Conservation (phyloP, 140 eudicot genomes). For the Senecio squalidus region DNA sequence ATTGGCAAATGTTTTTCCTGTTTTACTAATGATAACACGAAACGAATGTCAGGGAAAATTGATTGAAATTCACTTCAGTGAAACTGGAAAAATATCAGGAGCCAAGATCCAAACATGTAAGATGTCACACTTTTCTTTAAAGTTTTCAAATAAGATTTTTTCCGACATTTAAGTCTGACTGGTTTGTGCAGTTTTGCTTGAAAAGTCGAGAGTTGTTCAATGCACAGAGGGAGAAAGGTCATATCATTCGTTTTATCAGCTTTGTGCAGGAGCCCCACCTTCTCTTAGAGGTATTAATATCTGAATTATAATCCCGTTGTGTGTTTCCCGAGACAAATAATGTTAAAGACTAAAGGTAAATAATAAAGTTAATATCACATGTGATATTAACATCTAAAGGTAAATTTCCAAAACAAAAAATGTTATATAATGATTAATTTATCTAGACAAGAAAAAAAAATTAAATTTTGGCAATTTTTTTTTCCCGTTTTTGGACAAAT, state of each 20-base stretch:
- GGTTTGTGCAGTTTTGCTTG: constrained; percentile 63
- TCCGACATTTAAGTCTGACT: constrained; percentile 14
- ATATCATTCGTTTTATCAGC: constrained; percentile 97
- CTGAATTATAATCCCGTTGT: background rate
- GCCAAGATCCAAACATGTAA: constrained; percentile 96
- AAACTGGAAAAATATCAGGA: constrained; percentile 94
- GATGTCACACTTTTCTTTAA: constrained; percentile 21
- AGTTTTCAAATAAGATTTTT: background rate
- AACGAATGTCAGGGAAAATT: constrained; percentile 70
- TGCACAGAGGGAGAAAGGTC: constrained; percentile 96
- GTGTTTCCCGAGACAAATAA: background rate
- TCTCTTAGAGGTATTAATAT: constrained; percentile 62
- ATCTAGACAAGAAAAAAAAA: too few species aligned
- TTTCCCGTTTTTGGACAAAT: too few species aligned
- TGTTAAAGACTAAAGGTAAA: too few species aligned
- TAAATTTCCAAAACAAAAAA: too few species aligned
- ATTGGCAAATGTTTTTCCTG: constrained; percentile 5
- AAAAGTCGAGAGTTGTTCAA: constrained; percentile 97
- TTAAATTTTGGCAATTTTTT: too few species aligned
- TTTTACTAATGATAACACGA: constrained; percentile 18
- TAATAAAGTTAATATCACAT: too few species aligned
- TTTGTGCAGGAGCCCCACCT: constrained; percentile 94
- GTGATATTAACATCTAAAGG: too few species aligned
- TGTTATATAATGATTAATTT: too few species aligned
- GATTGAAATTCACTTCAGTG: constrained; percentile 97